Conservation (phyloP, 805 yeast species). For the Cephaloascus fragrans region DNA sequence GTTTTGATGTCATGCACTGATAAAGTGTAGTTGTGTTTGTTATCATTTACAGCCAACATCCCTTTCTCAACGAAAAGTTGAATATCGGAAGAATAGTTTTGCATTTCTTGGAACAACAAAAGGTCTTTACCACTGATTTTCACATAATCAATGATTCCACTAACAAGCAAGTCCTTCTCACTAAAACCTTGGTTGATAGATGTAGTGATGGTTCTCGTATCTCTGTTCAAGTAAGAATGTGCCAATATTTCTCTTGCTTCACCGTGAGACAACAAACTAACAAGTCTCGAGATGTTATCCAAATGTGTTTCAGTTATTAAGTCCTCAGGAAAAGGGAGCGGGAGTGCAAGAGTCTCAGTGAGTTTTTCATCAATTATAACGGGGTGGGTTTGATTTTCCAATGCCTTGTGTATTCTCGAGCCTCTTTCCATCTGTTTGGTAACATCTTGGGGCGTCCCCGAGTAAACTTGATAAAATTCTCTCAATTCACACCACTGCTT, state of each 20-base stretch:
- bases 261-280: conserved; percentile 32
- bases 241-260: conserved; percentile 54
- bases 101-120: conserved; percentile 15
- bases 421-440: conserved; percentile 40
- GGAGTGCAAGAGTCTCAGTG: conserved; percentile 8
- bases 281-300: conserved; percentile 29
- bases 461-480: conserved; percentile 40
- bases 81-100: conserved; percentile 5
- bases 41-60: no score
- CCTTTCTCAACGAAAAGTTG: neutral
- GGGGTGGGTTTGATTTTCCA: conserved; percentile 41
- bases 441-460: conserved; percentile 23
- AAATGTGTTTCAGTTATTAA: conserved; percentile 24
- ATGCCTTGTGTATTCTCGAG: conserved; percentile 28
- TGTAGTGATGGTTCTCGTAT: conserved; percentile 4
- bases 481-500: conserved; percentile 64
- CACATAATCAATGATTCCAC: conserved; percentile 58
- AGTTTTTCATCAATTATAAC: no score
- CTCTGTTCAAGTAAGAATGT: conserved; percentile 38
- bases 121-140: conserved; percentile 8
- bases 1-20: conserved; percentile 49
- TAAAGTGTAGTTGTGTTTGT: conserved; percentile 5
- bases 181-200: conserved; percentile 1
- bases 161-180: conserved; percentile 32
- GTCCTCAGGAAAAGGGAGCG: conserved; percentile 7